Evolutionary conservation across 345 rosid genomes (phyloP), one percentile per base, ranked within the genome.

Genomic region (Odontarrhena argentea): DNA sequence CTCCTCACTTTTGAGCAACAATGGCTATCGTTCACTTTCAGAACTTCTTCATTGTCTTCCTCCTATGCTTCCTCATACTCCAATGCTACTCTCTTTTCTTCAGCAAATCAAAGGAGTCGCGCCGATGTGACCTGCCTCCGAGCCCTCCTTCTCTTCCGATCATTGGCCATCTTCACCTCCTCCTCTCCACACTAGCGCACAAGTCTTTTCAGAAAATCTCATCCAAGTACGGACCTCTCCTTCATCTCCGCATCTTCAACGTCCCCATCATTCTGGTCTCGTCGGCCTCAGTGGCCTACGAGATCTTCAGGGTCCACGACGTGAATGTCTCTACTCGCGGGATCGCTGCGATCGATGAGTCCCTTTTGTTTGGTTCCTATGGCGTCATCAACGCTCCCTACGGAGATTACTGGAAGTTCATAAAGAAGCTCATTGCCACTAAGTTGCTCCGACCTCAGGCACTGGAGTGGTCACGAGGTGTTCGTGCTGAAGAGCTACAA

Each of bases 401-500:
- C 25, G 64, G 64, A 18, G 22, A 18, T 18, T 18, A 59, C 9
- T 59, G 46, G 46, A 59, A 43, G 63, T 61, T 34, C 50, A 47
- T 71, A 65, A 72, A 72, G 53, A 72, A 65, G 47, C 65, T 72
- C 8, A 35, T 49, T 28, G 12, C 43, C 4, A 57, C 71, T n/a
- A 55, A 73, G 51, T 47, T 73, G 55, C 55, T 73, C 2, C 55
- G 76, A 56, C 12, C 9, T 0, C 55, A 30, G 30, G 72, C 68
- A 30, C 43, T 74, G 0, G 56, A 66, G 32, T 28, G 51, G 54
- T 74, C 73, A 10, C 42, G 34, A 4, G 46, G 44, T 4, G 41
- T 59, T 11, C 59, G 68, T 15, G 34, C 48, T 2, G 58, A 67
- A 34, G 73, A 74, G 42, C 3, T 60, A 8, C 3, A 9, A 56